phyloP scores from a whole-genome alignment of 192 early-diverging fungal genomes.

The Coemansia sp. region DNA sequence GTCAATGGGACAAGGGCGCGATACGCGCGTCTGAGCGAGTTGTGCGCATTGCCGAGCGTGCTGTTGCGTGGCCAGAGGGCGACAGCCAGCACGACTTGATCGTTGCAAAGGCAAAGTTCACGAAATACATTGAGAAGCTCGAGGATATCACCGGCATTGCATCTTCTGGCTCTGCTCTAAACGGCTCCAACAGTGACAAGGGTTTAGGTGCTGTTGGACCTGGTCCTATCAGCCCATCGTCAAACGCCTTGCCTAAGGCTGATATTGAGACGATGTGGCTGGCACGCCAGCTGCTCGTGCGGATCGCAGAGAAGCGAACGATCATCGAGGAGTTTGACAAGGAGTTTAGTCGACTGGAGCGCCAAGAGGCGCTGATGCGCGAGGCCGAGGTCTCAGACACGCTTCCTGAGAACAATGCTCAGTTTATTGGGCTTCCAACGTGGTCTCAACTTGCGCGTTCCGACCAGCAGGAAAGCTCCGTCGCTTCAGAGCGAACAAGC shows the following conservation, averaged over 20 bases:
- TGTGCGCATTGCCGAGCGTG: conserved; percentile 45
- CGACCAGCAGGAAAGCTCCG: conserved; percentile 34
- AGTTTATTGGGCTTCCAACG: conserved; percentile 35
- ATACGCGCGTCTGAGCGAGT: conserved; percentile 44
- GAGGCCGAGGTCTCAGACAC: conserved; percentile 37
- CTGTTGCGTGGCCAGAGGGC: conserved; percentile 47
- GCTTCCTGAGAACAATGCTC: not conserved
- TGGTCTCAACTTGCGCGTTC: conserved; percentile 51
- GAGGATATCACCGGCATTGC: conserved; percentile 27
- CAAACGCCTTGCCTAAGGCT: conserved; percentile 27
- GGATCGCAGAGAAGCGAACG: conserved; percentile 43
- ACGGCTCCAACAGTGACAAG: not conserved
- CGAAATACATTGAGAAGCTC: conserved; percentile 53
- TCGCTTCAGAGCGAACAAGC: conserved; percentile 46
- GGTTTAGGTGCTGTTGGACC: not conserved
- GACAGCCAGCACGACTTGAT: conserved; percentile 52
- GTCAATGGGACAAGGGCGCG: conserved; percentile 37
- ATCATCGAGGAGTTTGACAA: conserved; percentile 53
- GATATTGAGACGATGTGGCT: conserved; percentile 57
- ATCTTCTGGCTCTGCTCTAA: not conserved
- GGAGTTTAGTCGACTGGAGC: conserved; percentile 50
- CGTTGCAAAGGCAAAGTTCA: conserved; percentile 46
- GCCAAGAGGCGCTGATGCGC: conserved; percentile 43
- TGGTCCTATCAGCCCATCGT: not conserved
- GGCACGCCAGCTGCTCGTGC: conserved; percentile 46